Conservation (phyloP, 2,329 filamentous ascomycete genomes). For the Aureobasidium zeae region DNA sequence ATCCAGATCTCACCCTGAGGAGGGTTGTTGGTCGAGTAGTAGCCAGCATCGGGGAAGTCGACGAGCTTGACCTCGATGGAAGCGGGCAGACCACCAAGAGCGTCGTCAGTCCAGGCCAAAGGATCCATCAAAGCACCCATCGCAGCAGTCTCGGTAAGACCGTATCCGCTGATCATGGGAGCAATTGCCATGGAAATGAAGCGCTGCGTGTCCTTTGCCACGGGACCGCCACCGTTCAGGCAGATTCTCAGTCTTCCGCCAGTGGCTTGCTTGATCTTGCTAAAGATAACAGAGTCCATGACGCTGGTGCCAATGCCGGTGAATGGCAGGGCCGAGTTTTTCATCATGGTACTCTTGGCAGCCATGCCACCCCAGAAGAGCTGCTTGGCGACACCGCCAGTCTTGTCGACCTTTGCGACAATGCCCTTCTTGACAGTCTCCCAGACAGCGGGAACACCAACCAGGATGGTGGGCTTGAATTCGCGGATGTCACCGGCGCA, state of each 20-base stretch:
- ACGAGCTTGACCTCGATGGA: constrained; percentile 85
- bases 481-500: constrained; percentile 91
- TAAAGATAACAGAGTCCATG: constrained; percentile 79
- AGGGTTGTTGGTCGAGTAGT: constrained; percentile 61
- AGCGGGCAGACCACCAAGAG: constrained; percentile 69
- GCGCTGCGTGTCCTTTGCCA: constrained; percentile 75
- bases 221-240: constrained; percentile 88
- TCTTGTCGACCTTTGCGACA: constrained; percentile 63
- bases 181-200: constrained; percentile 90
- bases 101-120: constrained; percentile 66
- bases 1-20: constrained; percentile 92
- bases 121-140: constrained; percentile 78
- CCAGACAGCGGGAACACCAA: constrained; percentile 94
- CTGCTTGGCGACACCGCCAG: constrained; percentile 60
- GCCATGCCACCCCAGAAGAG: constrained; percentile 66
- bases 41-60: constrained; percentile 80
- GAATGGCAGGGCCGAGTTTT: constrained; percentile 40
- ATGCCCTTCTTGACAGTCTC: constrained; percentile 96
- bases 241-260: constrained; percentile 81
- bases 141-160: constrained; percentile 73
- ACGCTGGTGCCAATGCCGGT: constrained; percentile 48
- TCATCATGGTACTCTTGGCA: constrained; percentile 52
- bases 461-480: constrained; percentile 77
- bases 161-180: constrained; percentile 91
- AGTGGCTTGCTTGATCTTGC: constrained; percentile 81